phyloP scores from a whole-genome alignment of 768 basidiomycete species.

The Leucocoprinus leucothites region DNA sequence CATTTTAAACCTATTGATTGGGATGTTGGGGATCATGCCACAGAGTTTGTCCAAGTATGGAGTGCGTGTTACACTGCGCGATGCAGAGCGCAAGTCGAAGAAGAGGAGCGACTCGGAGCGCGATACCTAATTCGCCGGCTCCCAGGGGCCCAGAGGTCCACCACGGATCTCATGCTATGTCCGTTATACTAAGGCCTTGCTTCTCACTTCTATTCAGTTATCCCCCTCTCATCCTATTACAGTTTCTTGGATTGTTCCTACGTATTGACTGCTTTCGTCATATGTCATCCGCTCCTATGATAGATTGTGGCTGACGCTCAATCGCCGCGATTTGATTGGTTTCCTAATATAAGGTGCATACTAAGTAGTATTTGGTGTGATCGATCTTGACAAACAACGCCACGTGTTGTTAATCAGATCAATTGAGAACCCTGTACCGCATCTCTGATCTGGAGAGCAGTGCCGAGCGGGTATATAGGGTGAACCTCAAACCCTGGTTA shows the following conservation, averaged over 20 bases:
- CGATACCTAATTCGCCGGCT: background rate
- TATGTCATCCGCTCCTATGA: background rate
- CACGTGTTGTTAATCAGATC: conserved; percentile 12
- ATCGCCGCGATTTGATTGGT: conserved; percentile 12
- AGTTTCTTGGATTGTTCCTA: background rate
- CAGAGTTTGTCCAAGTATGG: conserved; percentile 36
- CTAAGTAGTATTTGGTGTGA: conserved; percentile 5
- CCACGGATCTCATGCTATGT: too few relatives aligned
- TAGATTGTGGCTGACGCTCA: background rate
- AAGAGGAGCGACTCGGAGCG: conserved; percentile 21
- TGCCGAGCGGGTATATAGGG: background rate
- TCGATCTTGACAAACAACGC: conserved; percentile 3
- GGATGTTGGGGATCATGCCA: background rate
- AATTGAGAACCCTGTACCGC: background rate
- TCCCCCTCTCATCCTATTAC: background rate
- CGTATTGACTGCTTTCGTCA: background rate
- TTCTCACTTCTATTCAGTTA: too few relatives aligned
- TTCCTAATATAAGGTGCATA: conserved; percentile 4
- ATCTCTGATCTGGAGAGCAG: background rate
- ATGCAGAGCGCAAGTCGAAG: conserved; percentile 37
- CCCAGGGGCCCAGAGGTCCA: background rate
- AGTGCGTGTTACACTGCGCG: conserved; percentile 38
- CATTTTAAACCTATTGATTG: background rate
- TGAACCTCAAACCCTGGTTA: background rate
- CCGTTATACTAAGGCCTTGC: background rate